phyloP scores from a whole-genome alignment of 1,284 basidiomycete genomes.

The Ustilago vetiveriae region DNA sequence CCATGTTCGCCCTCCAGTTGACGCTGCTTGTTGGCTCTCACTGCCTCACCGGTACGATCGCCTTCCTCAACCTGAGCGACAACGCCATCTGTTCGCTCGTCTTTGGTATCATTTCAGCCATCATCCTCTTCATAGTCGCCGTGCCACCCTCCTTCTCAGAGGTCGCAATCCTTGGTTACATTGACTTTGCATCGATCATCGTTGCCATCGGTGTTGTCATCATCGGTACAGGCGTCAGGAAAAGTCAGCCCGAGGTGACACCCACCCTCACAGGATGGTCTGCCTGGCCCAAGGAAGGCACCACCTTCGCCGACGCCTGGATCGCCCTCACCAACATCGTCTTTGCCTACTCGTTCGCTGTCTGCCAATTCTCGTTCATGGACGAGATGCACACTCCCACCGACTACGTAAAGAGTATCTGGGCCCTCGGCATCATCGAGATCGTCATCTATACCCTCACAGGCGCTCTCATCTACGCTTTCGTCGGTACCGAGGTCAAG shows the following conservation, averaged over 20 bases:
- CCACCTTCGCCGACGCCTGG: constrained; percentile 51
- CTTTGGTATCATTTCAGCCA: constrained; percentile 56
- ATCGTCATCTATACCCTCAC: constrained; percentile 62
- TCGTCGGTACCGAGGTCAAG: constrained; percentile 50
- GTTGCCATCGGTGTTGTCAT: constrained; percentile 56
- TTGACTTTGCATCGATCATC: constrained; percentile 60
- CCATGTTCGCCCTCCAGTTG: constrained; percentile 55
- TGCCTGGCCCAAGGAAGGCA: constrained; percentile 47
- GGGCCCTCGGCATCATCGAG: constrained; percentile 53
- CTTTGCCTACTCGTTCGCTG: constrained; percentile 62
- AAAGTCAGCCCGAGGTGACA: constrained; percentile 19
- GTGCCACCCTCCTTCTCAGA: constrained; percentile 58
- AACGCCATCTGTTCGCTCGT: constrained; percentile 53
- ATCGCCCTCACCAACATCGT: constrained; percentile 56
- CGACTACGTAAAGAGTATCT: constrained; percentile 57
- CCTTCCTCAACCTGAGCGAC: constrained; percentile 51
- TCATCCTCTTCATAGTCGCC: constrained; percentile 58
- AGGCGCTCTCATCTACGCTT: constrained; percentile 57
- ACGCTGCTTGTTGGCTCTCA: constrained; percentile 55
- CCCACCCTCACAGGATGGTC: constrained; percentile 45
- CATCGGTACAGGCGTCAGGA: constrained; percentile 53
- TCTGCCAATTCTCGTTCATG: constrained; percentile 60
- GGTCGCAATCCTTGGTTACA: constrained; percentile 58
- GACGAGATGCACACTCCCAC: constrained; percentile 57
- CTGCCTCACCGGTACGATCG: constrained; percentile 58